phyloP scores from a whole-genome alignment of 2,329 filamentous ascomycete genomes.

The Fusarium sp. region DNA sequence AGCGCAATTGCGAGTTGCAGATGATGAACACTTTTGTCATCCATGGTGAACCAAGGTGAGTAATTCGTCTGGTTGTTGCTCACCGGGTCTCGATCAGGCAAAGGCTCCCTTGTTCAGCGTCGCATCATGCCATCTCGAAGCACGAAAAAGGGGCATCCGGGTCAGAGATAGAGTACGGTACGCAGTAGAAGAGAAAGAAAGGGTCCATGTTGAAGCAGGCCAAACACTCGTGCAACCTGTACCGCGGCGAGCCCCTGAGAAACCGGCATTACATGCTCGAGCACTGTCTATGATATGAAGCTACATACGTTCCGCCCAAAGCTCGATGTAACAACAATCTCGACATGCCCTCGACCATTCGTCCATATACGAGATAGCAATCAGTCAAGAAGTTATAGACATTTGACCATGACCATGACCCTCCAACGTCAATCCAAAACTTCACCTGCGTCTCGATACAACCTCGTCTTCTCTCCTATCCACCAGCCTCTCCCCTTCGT shows the following conservation, averaged over 20 bases:
- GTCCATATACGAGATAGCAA: conserved; percentile 7
- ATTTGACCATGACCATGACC: neutral
- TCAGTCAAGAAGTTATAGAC: neutral
- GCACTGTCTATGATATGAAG: neutral
- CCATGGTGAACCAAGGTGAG: conserved; percentile 23
- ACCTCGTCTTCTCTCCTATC: conserved; percentile 30
- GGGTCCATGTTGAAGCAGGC: neutral
- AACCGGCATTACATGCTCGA: neutral
- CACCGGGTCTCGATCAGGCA: conserved; percentile 13
- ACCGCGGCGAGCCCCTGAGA: neutral
- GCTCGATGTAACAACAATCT: conserved; percentile 2
- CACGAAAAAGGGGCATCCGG: conserved; percentile 1
- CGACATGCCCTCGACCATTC: conserved; percentile 3
- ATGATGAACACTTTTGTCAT: neutral
- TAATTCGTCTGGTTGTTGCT: conserved; percentile 4
- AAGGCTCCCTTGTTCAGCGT: neutral
- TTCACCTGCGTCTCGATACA: conserved; percentile 23
- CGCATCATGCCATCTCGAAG: conserved; percentile 8
- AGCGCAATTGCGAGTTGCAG: conserved; percentile 6
- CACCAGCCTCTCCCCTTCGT: conserved; percentile 8
- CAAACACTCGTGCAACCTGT: neutral
- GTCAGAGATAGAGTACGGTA: neutral
- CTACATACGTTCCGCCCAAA: conserved; percentile 8
- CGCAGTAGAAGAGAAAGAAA: neutral
- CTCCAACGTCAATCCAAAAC: conserved; percentile 3